Evolutionary conservation across 768 basidiomycete genomes (phyloP).

Genomic region (Hericium coralloides): DNA sequence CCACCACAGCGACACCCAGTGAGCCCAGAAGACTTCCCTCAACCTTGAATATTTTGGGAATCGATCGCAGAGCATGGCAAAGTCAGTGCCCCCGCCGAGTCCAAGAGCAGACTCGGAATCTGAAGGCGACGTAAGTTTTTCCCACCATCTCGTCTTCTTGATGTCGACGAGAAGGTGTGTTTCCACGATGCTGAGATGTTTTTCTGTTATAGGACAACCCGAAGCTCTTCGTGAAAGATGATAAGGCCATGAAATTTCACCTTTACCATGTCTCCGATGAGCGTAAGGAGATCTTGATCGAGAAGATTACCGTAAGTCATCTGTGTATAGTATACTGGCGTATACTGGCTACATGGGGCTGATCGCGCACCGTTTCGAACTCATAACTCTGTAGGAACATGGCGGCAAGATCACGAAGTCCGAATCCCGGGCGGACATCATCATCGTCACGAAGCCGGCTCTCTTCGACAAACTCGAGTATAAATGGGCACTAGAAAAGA

Average conservation of each 20-base stretch:
- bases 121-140: no score
- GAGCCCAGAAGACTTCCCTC: no score
- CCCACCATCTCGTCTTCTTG: no score
- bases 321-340: no score
- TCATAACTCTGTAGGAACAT: background rate
- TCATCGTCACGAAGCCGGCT: slow-evolving; percentile 1
- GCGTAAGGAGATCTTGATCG: background rate
- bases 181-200: background rate
- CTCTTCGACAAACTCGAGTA: slow-evolving; percentile 5
- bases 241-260: background rate
- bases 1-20: no score
- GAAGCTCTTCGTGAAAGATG: background rate
- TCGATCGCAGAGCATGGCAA: no score
- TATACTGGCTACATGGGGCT: no score
- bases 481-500: slow-evolving; percentile 6
- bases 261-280: background rate
- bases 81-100: no score
- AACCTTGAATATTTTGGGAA: no score
- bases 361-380: no score
- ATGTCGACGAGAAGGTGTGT: no score
- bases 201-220: background rate
- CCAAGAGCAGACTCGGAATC: no score
- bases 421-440: slow-evolving; percentile 4
- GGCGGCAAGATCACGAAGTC: slow-evolving; percentile 6
- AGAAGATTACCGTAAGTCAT: background rate